Percentiles rank a stretch among this genome's conserved stretches.
phyloP scores from a whole-genome alignment of 2,329 filamentous ascomycete genomes.

The Colletotrichum limetticola region DNA sequence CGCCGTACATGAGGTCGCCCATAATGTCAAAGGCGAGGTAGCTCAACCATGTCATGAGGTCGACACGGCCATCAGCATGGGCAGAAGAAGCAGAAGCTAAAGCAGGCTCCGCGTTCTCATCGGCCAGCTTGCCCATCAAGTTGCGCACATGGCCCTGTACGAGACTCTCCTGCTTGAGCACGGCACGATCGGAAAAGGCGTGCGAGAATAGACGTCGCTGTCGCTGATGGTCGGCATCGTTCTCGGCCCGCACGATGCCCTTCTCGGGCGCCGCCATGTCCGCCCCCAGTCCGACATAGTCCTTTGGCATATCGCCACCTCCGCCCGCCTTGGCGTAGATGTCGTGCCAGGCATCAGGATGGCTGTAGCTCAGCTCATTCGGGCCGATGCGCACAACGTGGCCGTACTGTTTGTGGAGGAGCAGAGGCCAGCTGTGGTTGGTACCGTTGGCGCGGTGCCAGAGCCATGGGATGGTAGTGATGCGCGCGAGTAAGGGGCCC shows the following conservation, averaged over 20 bases:
- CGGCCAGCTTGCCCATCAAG: conserved; percentile 31
- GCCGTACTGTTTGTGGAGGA: conserved; percentile 39
- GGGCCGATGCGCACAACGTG: conserved; percentile 34
- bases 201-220: conserved; percentile 40
- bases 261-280: conserved; percentile 42
- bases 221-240: conserved; percentile 22
- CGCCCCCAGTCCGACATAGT: conserved; percentile 44
- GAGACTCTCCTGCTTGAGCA: conserved; percentile 44
- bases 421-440: conserved; percentile 28
- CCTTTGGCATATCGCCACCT: conserved; percentile 36
- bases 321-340: conserved; percentile 33
- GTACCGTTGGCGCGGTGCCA: conserved; percentile 30
- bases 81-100: not conserved
- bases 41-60: conserved; percentile 39
- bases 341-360: conserved; percentile 35
- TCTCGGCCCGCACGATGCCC: conserved; percentile 28
- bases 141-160: conserved; percentile 39
- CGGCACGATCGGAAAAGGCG: conserved; percentile 43
- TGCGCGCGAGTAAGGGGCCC: conserved; percentile 24
- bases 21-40: conserved; percentile 45
- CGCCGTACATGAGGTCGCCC: conserved; percentile 44
- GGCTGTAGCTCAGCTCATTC: conserved; percentile 35
- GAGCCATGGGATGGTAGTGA: conserved; percentile 21
- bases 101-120: conserved; percentile 2
- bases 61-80: conserved; percentile 24